These are phyloP conservation scores for Cyclotella baltica DNA, from an alignment of 108 stramenopile species.

Conservation along the genomic window DNA sequence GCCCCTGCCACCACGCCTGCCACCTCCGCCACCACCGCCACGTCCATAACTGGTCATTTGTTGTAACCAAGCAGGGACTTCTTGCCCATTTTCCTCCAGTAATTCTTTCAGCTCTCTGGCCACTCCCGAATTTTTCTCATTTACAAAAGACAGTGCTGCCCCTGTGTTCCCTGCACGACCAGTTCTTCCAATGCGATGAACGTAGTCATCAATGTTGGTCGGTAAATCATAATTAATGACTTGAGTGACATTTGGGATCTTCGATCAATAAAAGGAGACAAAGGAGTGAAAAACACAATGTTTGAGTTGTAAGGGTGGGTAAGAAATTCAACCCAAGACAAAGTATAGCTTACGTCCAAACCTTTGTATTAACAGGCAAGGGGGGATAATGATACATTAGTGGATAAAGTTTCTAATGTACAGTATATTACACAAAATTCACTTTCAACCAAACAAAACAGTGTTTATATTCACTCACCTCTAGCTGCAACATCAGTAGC, in stretches of 20 bases:
- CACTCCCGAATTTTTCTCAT: constrained; percentile 86
- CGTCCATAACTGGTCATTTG: constrained; percentile 73
- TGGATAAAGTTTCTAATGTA: too few relatives aligned
- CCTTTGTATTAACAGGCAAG: too few relatives aligned
- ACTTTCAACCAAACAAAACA: too few relatives aligned
- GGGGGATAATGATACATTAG: too few relatives aligned
- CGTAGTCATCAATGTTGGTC: constrained; percentile 94
- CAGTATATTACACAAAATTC: too few relatives aligned
- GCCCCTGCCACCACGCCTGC: constrained; percentile 50
- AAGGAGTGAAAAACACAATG: too few relatives aligned
- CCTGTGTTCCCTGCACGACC: constrained; percentile 99
- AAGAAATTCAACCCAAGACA: too few relatives aligned
- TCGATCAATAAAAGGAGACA: too few relatives aligned
- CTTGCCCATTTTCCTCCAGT: constrained; percentile 89
- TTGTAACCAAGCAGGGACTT: constrained; percentile 82
- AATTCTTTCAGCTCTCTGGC: constrained; percentile 81
- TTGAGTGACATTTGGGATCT: constrained; percentile 98
- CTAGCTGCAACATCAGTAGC: constrained; percentile 98
- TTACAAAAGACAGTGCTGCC: constrained; percentile 91
- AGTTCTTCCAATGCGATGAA: constrained; percentile 99
- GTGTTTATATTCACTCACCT: too few relatives aligned
- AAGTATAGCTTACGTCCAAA: too few relatives aligned
- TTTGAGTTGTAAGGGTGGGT: too few relatives aligned
- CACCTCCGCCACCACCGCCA: constrained; percentile 69
- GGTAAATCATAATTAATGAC: constrained; percentile 98